phyloP scores from a whole-genome alignment of 2,329 filamentous ascomycete genomes.

The Verticillium nonalfalfae region DNA sequence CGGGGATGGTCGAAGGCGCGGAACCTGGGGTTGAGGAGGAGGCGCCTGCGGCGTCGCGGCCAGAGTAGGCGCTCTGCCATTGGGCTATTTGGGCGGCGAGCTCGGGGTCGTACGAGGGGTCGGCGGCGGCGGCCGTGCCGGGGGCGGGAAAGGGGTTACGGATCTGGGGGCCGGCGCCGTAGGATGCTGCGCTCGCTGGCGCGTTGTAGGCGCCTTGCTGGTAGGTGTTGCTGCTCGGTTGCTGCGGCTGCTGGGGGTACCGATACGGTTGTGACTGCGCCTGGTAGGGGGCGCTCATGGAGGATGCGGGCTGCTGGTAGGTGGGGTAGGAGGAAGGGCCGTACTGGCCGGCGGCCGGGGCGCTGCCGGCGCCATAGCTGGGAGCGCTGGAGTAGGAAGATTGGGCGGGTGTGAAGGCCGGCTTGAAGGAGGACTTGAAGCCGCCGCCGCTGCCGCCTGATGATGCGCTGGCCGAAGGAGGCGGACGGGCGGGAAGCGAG shows the following conservation, averaged over 20 bases:
- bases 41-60: constrained; percentile 21
- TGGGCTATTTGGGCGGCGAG: constrained; percentile 88
- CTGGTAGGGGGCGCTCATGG: constrained; percentile 13
- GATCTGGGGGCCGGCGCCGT: constrained; percentile 59
- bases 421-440: constrained; percentile 45
- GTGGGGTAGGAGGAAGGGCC: constrained; percentile 33
- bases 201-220: constrained; percentile 24
- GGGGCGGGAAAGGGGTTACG: constrained; percentile 75
- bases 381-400: constrained; percentile 30
- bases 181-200: constrained; percentile 23
- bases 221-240: constrained; percentile 14
- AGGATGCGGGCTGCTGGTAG: constrained; percentile 21
- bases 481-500: constrained; percentile 74
- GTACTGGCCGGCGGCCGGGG: constrained; percentile 33
- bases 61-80: constrained; percentile 83
- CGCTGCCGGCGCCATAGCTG: constrained; percentile 24
- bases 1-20: constrained; percentile 34
- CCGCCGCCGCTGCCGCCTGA: constrained; percentile 18
- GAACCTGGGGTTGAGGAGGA: constrained; percentile 9
- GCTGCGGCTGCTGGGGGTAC: constrained; percentile 16
- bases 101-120: constrained; percentile 61
- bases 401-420: constrained; percentile 27
- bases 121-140: constrained; percentile 29
- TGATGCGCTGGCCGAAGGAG: constrained; percentile 41
- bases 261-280: constrained; percentile 16